phyloP scores from a whole-genome alignment of 2,329 filamentous ascomycete genomes.

The Stachybotrys echinatus region DNA sequence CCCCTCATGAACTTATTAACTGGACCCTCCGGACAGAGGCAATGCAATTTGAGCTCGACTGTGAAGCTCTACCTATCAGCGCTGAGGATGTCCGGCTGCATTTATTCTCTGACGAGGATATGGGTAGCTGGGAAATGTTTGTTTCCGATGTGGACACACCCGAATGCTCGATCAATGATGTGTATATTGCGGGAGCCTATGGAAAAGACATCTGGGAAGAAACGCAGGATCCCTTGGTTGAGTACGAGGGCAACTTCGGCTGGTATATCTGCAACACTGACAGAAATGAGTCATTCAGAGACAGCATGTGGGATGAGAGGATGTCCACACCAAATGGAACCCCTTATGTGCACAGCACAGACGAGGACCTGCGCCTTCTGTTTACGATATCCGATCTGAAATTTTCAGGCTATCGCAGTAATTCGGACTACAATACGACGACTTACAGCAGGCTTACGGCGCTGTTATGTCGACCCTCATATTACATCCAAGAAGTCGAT shows the following conservation, averaged over 20 bases:
- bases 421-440: constrained; percentile 7
- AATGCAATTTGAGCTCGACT: constrained; percentile 15
- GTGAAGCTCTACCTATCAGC: constrained; percentile 13
- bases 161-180: constrained; percentile 14
- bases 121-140: constrained; percentile 12
- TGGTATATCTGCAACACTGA: not conserved
- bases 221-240: not conserved
- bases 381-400: constrained; percentile 10
- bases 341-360: not conserved
- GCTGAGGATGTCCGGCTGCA: constrained; percentile 9
- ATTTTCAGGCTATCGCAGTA: constrained; percentile 8
- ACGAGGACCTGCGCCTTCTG: not conserved
- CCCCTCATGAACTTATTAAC: constrained; percentile 5
- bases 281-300: not conserved
- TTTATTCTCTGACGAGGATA: constrained; percentile 15
- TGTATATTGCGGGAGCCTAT: not conserved
- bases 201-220: too few species aligned
- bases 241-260: not conserved
- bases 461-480: constrained; percentile 13
- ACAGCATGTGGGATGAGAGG: not conserved
- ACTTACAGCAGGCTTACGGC: constrained; percentile 13
- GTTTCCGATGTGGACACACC: constrained; percentile 14
- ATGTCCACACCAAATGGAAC: not conserved
- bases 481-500: constrained; percentile 9
- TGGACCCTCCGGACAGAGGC: constrained; percentile 13